Evolutionary conservation across 2,329 filamentous ascomycete genomes (phyloP).

Genomic region (Arthrobotrys pseudoclavata): DNA sequence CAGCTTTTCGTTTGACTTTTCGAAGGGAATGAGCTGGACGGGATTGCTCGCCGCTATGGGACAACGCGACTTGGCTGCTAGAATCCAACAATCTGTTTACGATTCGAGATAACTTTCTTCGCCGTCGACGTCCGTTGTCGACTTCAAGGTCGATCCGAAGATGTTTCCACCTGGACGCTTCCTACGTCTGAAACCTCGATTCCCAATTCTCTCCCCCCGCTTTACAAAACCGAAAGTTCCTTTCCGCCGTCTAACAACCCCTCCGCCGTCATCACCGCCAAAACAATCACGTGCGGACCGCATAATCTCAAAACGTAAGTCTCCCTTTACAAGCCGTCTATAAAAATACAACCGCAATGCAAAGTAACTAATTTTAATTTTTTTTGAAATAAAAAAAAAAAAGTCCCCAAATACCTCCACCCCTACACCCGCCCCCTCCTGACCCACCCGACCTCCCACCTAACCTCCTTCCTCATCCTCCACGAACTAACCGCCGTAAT

Average conservation of each 20-base stretch:
- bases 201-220: not conserved
- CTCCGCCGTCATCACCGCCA: not conserved
- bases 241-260: not conserved
- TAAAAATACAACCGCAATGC: not conserved
- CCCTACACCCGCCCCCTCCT: slow-evolving; percentile 77
- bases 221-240: not conserved
- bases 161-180: slow-evolving; percentile 10
- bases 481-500: slow-evolving; percentile 92
- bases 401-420: slow-evolving; percentile 59
- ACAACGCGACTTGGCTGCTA: slow-evolving; percentile 22
- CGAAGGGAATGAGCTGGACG: not conserved
- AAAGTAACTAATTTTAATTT: too few relatives aligned
- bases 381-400: too few relatives aligned
- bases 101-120: too few relatives aligned
- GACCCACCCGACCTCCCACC: slow-evolving; percentile 82
- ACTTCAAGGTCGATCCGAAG: not conserved
- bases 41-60: not conserved
- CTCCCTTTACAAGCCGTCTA: not conserved
- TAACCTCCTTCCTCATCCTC: slow-evolving; percentile 86
- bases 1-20: not conserved
- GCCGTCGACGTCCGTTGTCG: too few relatives aligned
- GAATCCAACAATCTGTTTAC: not conserved
- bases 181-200: not conserved
- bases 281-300: slow-evolving; percentile 31
- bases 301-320: slow-evolving; percentile 40